Evolutionary conservation across 805 yeast species (phyloP).

Genomic region (Cyberlindnera petersonii): DNA sequence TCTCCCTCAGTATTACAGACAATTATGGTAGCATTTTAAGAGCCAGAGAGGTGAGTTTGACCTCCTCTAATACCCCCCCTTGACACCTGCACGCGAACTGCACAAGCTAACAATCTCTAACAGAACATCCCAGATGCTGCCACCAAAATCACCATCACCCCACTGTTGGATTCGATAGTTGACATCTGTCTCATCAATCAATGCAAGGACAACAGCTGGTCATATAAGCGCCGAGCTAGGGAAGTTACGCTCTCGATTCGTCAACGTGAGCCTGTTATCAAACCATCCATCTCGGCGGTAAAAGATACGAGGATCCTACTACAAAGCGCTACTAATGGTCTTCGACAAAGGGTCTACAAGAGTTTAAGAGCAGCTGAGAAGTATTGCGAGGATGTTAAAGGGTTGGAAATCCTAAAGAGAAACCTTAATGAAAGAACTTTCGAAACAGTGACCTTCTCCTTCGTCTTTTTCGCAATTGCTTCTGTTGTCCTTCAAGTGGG

Average conservation of each 20-base stretch:
- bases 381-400: neutral
- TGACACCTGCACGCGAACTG: neutral
- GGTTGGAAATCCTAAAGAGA: neutral
- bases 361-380: neutral
- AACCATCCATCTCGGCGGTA: neutral
- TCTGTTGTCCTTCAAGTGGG: conserved; percentile 15
- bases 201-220: conserved; percentile 35
- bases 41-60: conserved; percentile 12
- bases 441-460: conserved; percentile 6
- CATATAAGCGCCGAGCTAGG: conserved; percentile 20
- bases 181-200: conserved; percentile 30
- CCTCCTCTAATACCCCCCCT: neutral
- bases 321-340: neutral
- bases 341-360: neutral
- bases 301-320: neutral
- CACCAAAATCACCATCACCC: conserved; percentile 14
- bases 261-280: conserved; percentile 1
- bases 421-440: conserved; percentile 22
- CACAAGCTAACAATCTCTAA: conserved; percentile 4
- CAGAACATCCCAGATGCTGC: conserved; percentile 11
- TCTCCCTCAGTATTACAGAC: conserved; percentile 12
- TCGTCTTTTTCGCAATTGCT: conserved; percentile 13
- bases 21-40: conserved; percentile 10
- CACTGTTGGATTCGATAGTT: conserved; percentile 10
- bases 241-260: conserved; percentile 5